These are phyloP conservation scores for Sonneratia alba DNA, from an alignment of 345 rosid genomes.

Conservation along the genomic window DNA sequence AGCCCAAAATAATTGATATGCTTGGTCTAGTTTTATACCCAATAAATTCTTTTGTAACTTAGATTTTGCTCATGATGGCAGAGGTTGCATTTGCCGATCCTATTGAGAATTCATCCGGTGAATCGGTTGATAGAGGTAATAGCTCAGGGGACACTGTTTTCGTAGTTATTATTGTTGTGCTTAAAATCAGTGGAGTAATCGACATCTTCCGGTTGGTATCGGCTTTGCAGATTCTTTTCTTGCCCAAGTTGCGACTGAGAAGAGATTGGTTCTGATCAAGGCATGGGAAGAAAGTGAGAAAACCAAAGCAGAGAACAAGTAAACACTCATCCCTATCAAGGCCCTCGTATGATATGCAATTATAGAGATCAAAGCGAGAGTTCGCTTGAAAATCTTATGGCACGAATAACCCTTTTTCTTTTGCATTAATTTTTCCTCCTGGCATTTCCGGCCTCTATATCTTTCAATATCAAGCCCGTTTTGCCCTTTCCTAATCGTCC, in stretches of 20 bases:
- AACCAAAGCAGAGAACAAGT: conserved; percentile 74
- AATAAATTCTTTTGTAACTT: background rate
- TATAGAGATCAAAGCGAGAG: too few relatives aligned
- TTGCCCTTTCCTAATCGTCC: background rate
- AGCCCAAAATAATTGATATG: background rate
- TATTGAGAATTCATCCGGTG: background rate
- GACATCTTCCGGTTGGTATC: background rate
- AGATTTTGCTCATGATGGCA: background rate
- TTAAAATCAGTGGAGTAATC: background rate
- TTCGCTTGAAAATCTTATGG: too few relatives aligned
- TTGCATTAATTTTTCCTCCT: too few relatives aligned
- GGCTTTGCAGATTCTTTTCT: conserved; percentile 30
- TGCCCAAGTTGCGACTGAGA: conserved; percentile 46
- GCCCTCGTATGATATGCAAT: background rate
- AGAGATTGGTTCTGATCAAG: conserved; percentile 46
- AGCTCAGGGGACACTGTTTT: background rate
- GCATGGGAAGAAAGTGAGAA: conserved; percentile 90
- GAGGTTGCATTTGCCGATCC: conserved; percentile 1
- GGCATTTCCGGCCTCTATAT: too few relatives aligned
- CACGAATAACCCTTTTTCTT: too few relatives aligned
- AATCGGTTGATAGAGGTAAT: conserved; percentile 3
- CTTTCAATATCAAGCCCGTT: background rate
- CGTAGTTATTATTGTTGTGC: background rate
- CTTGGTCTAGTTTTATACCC: background rate
- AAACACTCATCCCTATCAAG: conserved; percentile 12